Evolutionary conservation across 2,329 filamentous ascomycete genomes (phyloP).

Genomic region (Fusarium sp.): DNA sequence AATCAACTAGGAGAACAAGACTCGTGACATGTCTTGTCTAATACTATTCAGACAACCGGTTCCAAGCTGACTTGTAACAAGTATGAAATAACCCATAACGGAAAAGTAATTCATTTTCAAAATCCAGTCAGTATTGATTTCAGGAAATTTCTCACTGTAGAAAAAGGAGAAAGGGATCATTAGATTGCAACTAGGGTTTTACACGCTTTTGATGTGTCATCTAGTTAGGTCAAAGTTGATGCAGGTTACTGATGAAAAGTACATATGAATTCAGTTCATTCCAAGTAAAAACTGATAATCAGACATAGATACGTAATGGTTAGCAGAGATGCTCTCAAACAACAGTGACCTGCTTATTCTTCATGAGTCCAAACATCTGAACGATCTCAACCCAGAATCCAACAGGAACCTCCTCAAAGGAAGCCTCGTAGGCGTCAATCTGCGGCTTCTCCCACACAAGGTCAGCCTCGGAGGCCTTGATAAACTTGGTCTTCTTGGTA

Average conservation of each 20-base stretch:
- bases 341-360: not conserved
- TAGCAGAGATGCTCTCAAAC: not conserved
- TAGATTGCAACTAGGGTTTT: not conserved
- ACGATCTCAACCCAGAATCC: slow-evolving; percentile 8
- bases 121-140: not conserved
- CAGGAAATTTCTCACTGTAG: no score
- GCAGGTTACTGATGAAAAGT: not conserved
- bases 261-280: not conserved
- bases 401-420: slow-evolving; percentile 5
- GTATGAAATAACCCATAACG: not conserved
- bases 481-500: slow-evolving; percentile 12
- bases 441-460: slow-evolving; percentile 10
- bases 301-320: not conserved
- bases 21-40: not conserved
- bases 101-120: not conserved
- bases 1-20: not conserved
- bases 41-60: not conserved
- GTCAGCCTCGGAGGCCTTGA: slow-evolving; percentile 2
- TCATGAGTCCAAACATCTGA: slow-evolving; percentile 13
- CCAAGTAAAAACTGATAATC: not conserved
- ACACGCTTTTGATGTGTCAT: not conserved
- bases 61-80: no score
- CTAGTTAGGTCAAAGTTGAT: not conserved
- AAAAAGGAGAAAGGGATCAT: not conserved
- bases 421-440: slow-evolving; percentile 12